Conservation (phyloP, 805 yeast species). For the Schwanniomyces polymorphus region DNA sequence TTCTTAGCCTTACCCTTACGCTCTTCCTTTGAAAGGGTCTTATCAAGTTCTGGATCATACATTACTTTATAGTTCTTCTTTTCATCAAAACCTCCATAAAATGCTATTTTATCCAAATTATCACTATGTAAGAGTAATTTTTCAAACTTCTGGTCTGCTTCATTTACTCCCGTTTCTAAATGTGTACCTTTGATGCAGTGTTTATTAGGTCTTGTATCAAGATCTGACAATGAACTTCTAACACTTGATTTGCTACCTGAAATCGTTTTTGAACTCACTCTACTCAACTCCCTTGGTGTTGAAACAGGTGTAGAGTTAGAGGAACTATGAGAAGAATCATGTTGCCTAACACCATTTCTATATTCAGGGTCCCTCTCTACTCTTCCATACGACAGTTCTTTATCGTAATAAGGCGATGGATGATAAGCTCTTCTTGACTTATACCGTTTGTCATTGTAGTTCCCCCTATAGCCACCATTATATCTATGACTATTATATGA, state of each 20-base stretch:
- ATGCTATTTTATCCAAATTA: conserved; percentile 8
- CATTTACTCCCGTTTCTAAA: conserved; percentile 30
- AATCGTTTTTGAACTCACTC: background rate
- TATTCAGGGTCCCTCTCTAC: background rate
- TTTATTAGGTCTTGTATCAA: background rate
- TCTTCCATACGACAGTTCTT: background rate
- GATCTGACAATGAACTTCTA: background rate
- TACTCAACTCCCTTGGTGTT: background rate
- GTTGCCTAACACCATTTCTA: background rate
- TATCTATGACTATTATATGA: conserved; percentile 7
- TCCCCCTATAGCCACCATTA: conserved; percentile 4
- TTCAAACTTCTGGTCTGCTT: conserved; percentile 26
- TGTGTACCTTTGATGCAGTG: conserved; percentile 28
- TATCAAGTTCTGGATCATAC: conserved; percentile 50
- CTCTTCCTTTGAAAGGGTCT: conserved; percentile 29
- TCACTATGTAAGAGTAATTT: conserved; percentile 31
- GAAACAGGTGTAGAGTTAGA: background rate
- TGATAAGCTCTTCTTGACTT: conserved; percentile 1
- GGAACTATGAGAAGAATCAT: background rate
- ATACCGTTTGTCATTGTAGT: conserved; percentile 3
- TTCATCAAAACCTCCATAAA: conserved; percentile 10
- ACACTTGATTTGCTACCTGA: background rate
- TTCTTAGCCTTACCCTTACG: conserved; percentile 35
- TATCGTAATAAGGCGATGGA: background rate
- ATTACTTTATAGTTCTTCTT: conserved; percentile 41